A percentile compares a stretch with the other conserved stretches of the same genome.
These are phyloP conservation scores for Symbiodinium pilosum DNA, from an alignment of 73 alveolate species.

Conservation along the genomic window DNA sequence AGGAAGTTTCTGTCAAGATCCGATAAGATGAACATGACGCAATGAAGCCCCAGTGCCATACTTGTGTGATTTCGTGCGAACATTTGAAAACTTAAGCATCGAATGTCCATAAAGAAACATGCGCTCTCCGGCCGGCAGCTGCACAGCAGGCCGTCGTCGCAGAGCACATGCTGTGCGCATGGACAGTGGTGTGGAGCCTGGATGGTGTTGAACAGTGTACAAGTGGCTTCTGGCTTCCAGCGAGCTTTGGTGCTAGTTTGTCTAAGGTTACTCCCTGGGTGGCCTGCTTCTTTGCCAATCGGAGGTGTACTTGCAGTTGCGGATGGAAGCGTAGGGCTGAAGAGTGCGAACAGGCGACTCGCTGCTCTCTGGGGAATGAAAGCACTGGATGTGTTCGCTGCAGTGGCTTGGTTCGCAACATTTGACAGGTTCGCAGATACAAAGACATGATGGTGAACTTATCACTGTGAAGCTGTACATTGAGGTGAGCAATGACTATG, in stretches of 20 bases:
- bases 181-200: constrained; percentile 29
- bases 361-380: constrained; percentile 56
- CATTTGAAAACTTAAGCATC: too few species aligned
- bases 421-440: too few species aligned
- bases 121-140: too few species aligned
- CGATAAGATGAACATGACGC: too few species aligned
- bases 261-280: constrained; percentile 72
- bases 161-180: constrained; percentile 29
- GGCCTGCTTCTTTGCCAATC: constrained; percentile 67
- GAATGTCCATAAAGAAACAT: too few species aligned
- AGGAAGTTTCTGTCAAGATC: too few species aligned
- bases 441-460: neutral
- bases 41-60: too few species aligned
- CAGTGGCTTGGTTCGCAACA: neutral
- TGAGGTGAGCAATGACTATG: constrained; percentile 70
- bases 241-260: neutral
- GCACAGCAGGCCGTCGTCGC: constrained; percentile 63
- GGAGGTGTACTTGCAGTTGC: constrained; percentile 12
- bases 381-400: constrained; percentile 44
- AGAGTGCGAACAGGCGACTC: constrained; percentile 23
- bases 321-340: too few species aligned
- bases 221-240: neutral
- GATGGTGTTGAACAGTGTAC: neutral
- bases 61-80: too few species aligned
- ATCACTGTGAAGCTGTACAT: too few species aligned